A percentile compares a stretch with the other conserved stretches of the same genome.
Evolutionary conservation across 1,284 basidiomycete species (phyloP).

Genomic region (Cutaneotrichosporon mucoides): DNA sequence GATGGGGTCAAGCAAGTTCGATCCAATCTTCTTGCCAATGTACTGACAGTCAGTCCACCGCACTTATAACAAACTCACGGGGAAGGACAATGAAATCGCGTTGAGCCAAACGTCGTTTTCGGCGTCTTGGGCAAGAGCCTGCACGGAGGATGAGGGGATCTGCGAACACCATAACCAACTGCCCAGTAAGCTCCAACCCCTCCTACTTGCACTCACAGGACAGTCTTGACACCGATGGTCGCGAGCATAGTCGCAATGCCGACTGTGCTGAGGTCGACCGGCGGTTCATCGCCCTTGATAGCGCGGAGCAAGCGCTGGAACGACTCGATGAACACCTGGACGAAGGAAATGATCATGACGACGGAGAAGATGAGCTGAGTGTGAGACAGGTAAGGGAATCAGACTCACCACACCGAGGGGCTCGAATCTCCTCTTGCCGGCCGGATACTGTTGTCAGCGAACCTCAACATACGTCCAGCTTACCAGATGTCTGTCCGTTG

Average conservation of each 20-base stretch:
- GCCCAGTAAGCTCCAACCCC: not conserved
- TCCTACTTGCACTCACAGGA: constrained; percentile 42
- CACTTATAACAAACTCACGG: constrained; percentile 43
- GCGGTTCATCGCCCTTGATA: constrained; percentile 30
- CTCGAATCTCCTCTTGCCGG: constrained; percentile 54
- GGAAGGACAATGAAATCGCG: constrained; percentile 56
- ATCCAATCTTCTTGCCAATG: constrained; percentile 39
- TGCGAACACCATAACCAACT: constrained; percentile 49
- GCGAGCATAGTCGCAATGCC: constrained; percentile 53
- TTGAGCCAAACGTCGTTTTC: constrained; percentile 57
- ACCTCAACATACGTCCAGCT: not conserved
- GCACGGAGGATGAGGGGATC: constrained; percentile 46
- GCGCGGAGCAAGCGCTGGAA: constrained; percentile 41
- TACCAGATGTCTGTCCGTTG: constrained; percentile 37
- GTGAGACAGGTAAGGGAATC: constrained; percentile 13
- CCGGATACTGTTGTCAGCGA: constrained; percentile 48
- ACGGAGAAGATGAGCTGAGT: constrained; percentile 54
- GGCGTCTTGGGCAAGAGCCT: constrained; percentile 53
- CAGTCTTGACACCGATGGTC: constrained; percentile 55
- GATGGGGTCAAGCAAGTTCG: constrained; percentile 50
- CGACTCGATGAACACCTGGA: constrained; percentile 53
- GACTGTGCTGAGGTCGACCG: constrained; percentile 42
- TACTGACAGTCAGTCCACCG: constrained; percentile 27
- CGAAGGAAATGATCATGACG: constrained; percentile 56
- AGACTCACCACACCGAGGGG: constrained; percentile 48